Evolutionary conservation across 176 grass and related monocot genomes (phyloP), one percentile per base, ranked within the genome.

Genomic region (Eremochloa ophiuroides): DNA sequence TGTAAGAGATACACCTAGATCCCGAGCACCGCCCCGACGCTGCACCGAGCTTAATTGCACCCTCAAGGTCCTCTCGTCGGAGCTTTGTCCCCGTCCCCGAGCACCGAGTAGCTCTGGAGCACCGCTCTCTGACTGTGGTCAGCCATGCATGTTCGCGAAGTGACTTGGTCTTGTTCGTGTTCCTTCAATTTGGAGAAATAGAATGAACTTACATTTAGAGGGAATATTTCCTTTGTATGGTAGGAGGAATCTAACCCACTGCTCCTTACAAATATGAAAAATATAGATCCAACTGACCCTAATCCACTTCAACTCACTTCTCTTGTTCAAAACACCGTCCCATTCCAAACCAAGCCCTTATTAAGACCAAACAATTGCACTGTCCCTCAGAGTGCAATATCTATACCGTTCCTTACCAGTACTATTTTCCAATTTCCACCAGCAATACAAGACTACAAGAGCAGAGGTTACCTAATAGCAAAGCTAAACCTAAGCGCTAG

Each of bases 401-500:
- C 11, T 73, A 50, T 18, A 48, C 8, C 3, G 4, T 31, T 30
- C 26, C 15, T 22, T n/a, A 23, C 15, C 7, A 50, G 47, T 7
- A 1, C 6, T 1, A 1, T 22, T 34, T 34, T 13, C 6, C 18
- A 0, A 74, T 56, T 20, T 51, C 17, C 46, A 13, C 28, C 8
- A 56, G 18, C 17, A 23, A 56, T 58, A 25, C 18, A 34, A 55
- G 5, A 34, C 1, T 6, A 55, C 22, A 55, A 35, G 5, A 23
- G 15, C 43, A 48, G 29, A 27, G 7, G 3, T 7, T 28, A 48
- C 43, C 43, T 53, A 72, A 82, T 71, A 30, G 26, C 30, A 74
- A 74, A 69, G 30, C 81, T 83, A 83, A 61, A 53, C 1, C 34
- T 71, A 55, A 62, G 20, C 30, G 60, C 29, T 58, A 71, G 7